Evolutionary conservation across 176 grass and related monocot genomes (phyloP), one percentile per base, ranked within the genome.

Genomic region (Pontederia crassipes): DNA sequence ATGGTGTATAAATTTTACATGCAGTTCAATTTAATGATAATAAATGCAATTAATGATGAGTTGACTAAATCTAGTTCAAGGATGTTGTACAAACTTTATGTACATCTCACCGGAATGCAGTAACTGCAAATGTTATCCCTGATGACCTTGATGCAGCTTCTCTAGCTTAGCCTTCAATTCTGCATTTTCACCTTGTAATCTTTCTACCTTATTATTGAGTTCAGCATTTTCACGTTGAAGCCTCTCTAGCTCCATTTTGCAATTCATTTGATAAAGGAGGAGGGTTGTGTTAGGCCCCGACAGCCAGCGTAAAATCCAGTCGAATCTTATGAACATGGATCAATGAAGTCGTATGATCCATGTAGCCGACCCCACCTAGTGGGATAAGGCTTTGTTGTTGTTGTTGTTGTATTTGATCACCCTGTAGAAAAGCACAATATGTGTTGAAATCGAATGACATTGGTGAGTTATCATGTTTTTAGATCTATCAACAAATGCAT

Each of bases 161-260:
- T 28, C 48, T 27, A 76, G 57, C 48, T 72, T 83, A 16, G 53
- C 70, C 71, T 71, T 85, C 26, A 91, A 59, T 18, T 85, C 76
- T 12, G 69, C 63, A 8, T 97, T 97, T 70, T 97, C 92, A 15
- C 15, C 32, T 58, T 35, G 79, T 66, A 97, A 78, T 47, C 70
- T 81, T 59, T 90, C 79, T 63, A 97, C 54, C 74, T 88, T 71
- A 71, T 46, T 45, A 60, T 78, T 91, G 12, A 97, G 76, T 29
- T 78, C 10, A 18, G 51, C 18, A 61, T 97, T 91, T 18, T 91
- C 82, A 40, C 64, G 63, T 4, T 71, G 66, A 68, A 90, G 74
- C 47, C 45, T 82, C 46, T 79, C 75, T 9, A 80, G 26, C 61
- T 90, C 87, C n/a, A 2, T 73, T 65, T 75, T 67, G 45, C 55